Conservation (phyloP, 768 basidiomycete genomes). For the Lactifluus rugatus region DNA sequence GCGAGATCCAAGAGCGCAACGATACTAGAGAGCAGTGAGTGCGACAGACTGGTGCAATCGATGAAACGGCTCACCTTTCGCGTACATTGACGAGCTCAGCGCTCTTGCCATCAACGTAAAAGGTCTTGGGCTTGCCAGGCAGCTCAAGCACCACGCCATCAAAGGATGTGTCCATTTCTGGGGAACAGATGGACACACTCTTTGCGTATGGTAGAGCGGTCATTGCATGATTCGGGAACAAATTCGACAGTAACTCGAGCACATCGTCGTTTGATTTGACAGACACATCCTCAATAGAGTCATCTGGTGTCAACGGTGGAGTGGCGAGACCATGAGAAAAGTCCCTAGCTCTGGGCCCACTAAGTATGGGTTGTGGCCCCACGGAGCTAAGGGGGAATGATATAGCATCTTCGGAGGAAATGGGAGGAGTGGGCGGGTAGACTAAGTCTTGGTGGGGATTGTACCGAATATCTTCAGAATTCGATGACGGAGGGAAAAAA, state of each 20-base stretch:
- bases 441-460: conserved; percentile 28
- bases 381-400: not conserved
- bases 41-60: not conserved
- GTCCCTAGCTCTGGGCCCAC: conserved; percentile 9
- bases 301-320: conserved; percentile 74
- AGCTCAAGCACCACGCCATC: conserved; percentile 72
- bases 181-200: conserved; percentile 63
- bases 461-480: conserved; percentile 26
- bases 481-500: conserved; percentile 31
- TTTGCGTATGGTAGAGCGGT: conserved; percentile 61
- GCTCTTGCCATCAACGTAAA: conserved; percentile 81
- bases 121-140: conserved; percentile 59
- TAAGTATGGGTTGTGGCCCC: conserved; percentile 24
- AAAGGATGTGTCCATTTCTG: conserved; percentile 58
- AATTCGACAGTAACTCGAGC: conserved; percentile 65
- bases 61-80: conserved; percentile 52
- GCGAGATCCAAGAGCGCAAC: conserved; percentile 83
- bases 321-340: conserved; percentile 40
- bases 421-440: conserved; percentile 26
- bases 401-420: conserved; percentile 15
- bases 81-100: conserved; percentile 69
- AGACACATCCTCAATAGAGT: conserved; percentile 36
- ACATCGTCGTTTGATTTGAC: conserved; percentile 47
- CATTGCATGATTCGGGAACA: conserved; percentile 69
- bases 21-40: conserved; percentile 39